Evolutionary conservation across 352 stramenopile genomes (phyloP).

Genomic region (Phytophthora citrophthora): DNA sequence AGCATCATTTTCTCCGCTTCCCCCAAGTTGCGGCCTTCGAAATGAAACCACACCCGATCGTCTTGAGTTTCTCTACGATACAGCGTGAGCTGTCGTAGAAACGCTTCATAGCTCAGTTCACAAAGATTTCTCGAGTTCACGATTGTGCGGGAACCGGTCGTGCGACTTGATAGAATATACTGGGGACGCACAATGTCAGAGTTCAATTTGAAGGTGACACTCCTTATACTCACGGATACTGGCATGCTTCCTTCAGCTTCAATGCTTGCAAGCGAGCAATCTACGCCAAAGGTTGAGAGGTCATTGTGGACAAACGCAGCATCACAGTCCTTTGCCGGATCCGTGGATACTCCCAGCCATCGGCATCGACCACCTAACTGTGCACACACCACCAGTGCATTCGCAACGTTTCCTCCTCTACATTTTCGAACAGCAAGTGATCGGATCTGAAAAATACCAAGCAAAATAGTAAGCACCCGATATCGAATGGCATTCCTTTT

Average conservation of each 20-base stretch:
- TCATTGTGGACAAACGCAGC: conserved; percentile 56
- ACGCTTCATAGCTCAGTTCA: conserved; percentile 50
- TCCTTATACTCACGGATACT: conserved; percentile 46
- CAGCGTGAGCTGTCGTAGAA: conserved; percentile 31
- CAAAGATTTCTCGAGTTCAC: conserved; percentile 59
- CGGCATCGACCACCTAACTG: conserved; percentile 51
- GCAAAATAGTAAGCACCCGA: no score
- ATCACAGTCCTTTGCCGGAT: conserved; percentile 52
- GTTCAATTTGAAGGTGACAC: background rate
- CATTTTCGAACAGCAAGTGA: conserved; percentile 53
- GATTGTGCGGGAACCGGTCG: conserved; percentile 67
- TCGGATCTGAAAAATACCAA: conserved; percentile 41
- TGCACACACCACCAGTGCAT: conserved; percentile 63
- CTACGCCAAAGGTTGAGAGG: conserved; percentile 41
- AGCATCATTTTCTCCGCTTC: conserved; percentile 58
- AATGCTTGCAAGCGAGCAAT: conserved; percentile 44
- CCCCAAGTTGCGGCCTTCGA: conserved; percentile 68
- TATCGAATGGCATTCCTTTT: no score
- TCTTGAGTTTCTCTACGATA: conserved; percentile 8
- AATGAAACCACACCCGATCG: conserved; percentile 57
- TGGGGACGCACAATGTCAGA: conserved; percentile 19
- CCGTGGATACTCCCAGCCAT: conserved; percentile 67
- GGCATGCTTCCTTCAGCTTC: conserved; percentile 50
- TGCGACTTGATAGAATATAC: conserved; percentile 68
- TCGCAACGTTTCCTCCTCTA: conserved; percentile 72